Percentiles rank a stretch among this genome's conserved stretches.
Conservation (phyloP, 2,329 filamentous ascomycete genomes). For the Aaosphaeria arxii region DNA sequence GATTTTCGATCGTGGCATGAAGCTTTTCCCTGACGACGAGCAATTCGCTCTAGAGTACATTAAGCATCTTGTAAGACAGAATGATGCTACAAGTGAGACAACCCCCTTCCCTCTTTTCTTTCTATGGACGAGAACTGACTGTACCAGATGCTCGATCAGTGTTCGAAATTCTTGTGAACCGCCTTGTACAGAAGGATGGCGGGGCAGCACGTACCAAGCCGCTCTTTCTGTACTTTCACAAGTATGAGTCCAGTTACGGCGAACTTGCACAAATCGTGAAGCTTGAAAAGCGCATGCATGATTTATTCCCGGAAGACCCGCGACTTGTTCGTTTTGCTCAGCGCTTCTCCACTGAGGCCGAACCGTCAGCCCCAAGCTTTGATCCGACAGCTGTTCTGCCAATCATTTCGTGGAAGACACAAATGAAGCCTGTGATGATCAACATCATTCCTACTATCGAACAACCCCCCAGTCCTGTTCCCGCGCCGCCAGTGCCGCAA, state of each 20-base stretch:
- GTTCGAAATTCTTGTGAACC: slow-evolving; percentile 90
- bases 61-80: slow-evolving; percentile 87
- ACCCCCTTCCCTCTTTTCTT: slow-evolving; percentile 4
- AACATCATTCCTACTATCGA: slow-evolving; percentile 26
- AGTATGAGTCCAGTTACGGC: slow-evolving; percentile 91
- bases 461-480: slow-evolving; percentile 16
- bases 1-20: slow-evolving; percentile 92
- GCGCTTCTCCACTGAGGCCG: slow-evolving; percentile 61
- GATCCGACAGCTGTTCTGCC: slow-evolving; percentile 79
- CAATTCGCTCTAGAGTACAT: slow-evolving; percentile 92
- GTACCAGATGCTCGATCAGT: slow-evolving; percentile 81
- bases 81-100: slow-evolving; percentile 85
- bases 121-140: slow-evolving; percentile 1
- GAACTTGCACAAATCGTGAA: slow-evolving; percentile 88
- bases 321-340: slow-evolving; percentile 71
- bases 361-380: slow-evolving; percentile 49
- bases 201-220: slow-evolving; percentile 73
- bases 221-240: slow-evolving; percentile 88
- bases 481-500: slow-evolving; percentile 11
- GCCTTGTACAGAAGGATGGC: slow-evolving; percentile 74
- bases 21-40: slow-evolving; percentile 91
- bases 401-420: slow-evolving; percentile 76
- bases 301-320: slow-evolving; percentile 88
- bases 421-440: slow-evolving; percentile 58
- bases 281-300: slow-evolving; percentile 86